A percentile compares a stretch with the other conserved stretches of the same genome.
Evolutionary conservation across 371 early-diverging fungal species (phyloP).

Genomic region (Batkoa obscura): DNA sequence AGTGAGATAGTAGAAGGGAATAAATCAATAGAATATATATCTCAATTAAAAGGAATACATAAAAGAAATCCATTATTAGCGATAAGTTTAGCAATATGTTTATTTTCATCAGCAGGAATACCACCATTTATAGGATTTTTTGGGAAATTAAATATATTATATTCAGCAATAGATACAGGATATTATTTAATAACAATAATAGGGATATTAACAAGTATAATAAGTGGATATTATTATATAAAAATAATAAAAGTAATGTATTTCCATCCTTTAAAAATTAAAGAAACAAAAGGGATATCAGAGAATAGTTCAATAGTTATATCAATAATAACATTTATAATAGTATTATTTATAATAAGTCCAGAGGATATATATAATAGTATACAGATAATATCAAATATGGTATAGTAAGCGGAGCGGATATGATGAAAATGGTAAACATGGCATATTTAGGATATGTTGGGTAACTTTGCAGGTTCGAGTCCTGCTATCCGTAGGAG

Average conservation of each 20-base stretch:
- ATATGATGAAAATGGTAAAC: not conserved
- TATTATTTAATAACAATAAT: conserved; percentile 17
- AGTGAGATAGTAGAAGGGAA: conserved; percentile 12
- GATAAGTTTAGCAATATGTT: conserved; percentile 10
- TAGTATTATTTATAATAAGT: conserved; percentile 5
- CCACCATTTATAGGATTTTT: conserved; percentile 18
- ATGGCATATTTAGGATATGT: not conserved
- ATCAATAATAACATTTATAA: not conserved
- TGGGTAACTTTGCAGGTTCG: not conserved
- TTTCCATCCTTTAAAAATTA: not conserved
- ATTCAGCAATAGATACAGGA: conserved; percentile 15
- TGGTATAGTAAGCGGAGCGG: not conserved
- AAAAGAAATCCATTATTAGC: conserved; percentile 11
- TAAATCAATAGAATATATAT: conserved; percentile 12
- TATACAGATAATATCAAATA: not conserved
- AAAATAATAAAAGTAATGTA: conserved; percentile 15
- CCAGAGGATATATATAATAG: conserved; percentile 5
- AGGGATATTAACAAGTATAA: conserved; percentile 14
- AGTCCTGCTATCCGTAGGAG: not conserved
- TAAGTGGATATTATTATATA: conserved; percentile 21
- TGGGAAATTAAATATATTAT: conserved; percentile 21
- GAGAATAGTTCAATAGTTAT: not conserved
- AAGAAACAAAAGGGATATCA: not conserved
- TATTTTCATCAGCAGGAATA: conserved; percentile 14
- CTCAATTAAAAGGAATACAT: conserved; percentile 10